Percentiles rank a stretch among this genome's conserved stretches.
These are phyloP conservation scores for Coriolopsis trogii DNA, from an alignment of 1,284 basidiomycete genomes.

Conservation along the genomic window DNA sequence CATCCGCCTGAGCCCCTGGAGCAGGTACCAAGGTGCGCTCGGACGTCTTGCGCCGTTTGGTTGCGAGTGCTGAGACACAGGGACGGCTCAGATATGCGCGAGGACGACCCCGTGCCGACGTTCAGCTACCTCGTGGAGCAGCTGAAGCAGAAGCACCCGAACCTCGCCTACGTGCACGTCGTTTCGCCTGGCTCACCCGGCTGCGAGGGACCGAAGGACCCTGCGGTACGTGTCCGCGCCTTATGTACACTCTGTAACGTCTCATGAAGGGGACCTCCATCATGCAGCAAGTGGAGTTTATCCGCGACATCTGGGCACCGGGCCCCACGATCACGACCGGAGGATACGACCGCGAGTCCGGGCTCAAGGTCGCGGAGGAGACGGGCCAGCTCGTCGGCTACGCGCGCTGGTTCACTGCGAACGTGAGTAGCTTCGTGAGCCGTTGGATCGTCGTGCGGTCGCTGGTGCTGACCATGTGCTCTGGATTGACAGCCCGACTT, in stretches of 20 bases:
- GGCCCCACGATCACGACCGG: constrained; percentile 38
- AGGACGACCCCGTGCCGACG: constrained; percentile 49
- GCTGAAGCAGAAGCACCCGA: constrained; percentile 42
- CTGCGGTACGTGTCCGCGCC: constrained; percentile 1
- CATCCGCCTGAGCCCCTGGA: constrained; percentile 57
- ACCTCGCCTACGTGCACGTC: constrained; percentile 58
- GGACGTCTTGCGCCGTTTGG: background rate
- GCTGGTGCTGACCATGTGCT: background rate
- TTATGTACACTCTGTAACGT: background rate
- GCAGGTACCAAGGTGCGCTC: background rate
- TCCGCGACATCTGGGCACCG: constrained; percentile 33
- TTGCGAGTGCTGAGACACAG: background rate
- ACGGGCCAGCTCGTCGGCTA: constrained; percentile 45
- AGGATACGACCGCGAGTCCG: constrained; percentile 35
- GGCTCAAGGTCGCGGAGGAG: constrained; percentile 33
- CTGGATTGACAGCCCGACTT: constrained; percentile 20
- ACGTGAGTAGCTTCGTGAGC: constrained; percentile 29
- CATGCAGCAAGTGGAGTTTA: constrained; percentile 30
- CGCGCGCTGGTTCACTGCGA: constrained; percentile 50
- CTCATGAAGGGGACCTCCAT: background rate
- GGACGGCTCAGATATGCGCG: constrained; percentile 40
- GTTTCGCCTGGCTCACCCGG: constrained; percentile 41
- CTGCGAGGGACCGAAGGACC: constrained; percentile 20
- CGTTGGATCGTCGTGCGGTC: too few relatives aligned
- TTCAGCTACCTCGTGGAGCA: constrained; percentile 42